A percentile compares a stretch with the other conserved stretches of the same genome.
These are phyloP conservation scores for Pyrenophora tritici-repentis DNA, from an alignment of 2,329 filamentous ascomycete species.

Conservation along the genomic window DNA sequence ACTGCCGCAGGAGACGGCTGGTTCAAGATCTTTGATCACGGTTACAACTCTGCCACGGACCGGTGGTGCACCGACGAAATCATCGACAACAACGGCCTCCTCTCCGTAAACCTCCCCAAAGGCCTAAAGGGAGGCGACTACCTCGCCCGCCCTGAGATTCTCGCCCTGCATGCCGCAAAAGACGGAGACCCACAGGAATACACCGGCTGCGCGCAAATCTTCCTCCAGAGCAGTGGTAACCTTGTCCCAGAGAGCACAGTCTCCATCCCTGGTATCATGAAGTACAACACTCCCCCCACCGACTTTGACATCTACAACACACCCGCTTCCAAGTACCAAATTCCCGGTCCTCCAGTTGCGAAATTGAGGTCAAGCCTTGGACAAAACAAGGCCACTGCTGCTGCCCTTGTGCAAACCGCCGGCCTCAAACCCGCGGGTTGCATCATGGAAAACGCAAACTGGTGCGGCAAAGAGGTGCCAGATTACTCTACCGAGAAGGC, in stretches of 20 bases:
- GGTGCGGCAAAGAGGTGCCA: constrained; percentile 68
- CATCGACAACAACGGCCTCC: constrained; percentile 65
- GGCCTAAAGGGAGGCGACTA: constrained; percentile 70
- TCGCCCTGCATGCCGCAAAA: constrained; percentile 69
- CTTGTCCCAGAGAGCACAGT: constrained; percentile 60
- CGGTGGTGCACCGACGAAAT: constrained; percentile 75
- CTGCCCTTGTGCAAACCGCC: constrained; percentile 46
- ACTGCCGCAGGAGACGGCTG: constrained; percentile 64
- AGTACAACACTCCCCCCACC: constrained; percentile 59
- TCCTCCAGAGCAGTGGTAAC: constrained; percentile 58
- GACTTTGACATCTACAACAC: constrained; percentile 67
- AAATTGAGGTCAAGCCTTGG: constrained; percentile 43
- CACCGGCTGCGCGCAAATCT: constrained; percentile 72
- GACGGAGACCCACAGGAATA: constrained; percentile 69
- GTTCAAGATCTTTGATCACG: constrained; percentile 78
- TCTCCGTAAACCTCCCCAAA: constrained; percentile 66
- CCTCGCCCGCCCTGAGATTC: constrained; percentile 71
- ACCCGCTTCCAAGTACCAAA: constrained; percentile 52
- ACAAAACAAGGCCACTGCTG: constrained; percentile 9
- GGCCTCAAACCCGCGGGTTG: constrained; percentile 62
- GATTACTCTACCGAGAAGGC: constrained; percentile 59
- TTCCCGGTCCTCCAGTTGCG: constrained; percentile 65
- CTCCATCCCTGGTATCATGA: constrained; percentile 69
- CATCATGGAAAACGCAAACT: constrained; percentile 71
- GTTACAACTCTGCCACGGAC: constrained; percentile 60